Evolutionary conservation across 768 basidiomycete species (phyloP), one percentile per base, ranked within the genome.

Genomic region (Panellus pusillus): DNA sequence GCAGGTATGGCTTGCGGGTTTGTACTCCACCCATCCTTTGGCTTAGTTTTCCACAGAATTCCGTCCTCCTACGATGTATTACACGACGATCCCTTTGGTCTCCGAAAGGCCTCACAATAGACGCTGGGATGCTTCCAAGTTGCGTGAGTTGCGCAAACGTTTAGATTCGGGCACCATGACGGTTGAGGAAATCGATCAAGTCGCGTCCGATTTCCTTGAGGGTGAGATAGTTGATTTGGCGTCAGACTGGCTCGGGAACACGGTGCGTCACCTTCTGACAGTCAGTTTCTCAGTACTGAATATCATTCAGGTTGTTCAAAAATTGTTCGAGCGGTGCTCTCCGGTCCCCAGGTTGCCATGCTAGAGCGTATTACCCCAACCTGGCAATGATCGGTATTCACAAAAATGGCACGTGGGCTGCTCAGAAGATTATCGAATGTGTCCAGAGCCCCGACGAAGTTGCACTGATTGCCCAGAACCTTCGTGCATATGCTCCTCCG

Each of bases 351-450:
- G 94, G 61, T 81, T 58, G 86, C 87, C 14, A 95, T 99, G 91
- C 76, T 99, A 50, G 95, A 98, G 63, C 86, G 95, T 44, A 88
- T 98, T 57, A 82, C 85, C 97, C 97, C 44, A 90, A 96, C 68
- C 76, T 99, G 37, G 96, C 96, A 19, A 91, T 92, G 84, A 97
- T 98, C 60, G 97, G 97, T 24, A 94, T 96, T 51, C 97, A 99
- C 78, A 98, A 98, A 78, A 98, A 99, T 61, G 97, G 97, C 27
- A 99, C 97, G 1, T 98, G 97, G 97, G 96, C 96, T 3, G 95
- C 95, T 3, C 97, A 99, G 72, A 98, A 98, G 79, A 93, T 97
- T 66, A 98, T 98, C 54, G 94, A 98, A 72, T 96, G 93, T 57
- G 91, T 94, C 40, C 82, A 86, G 52, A 86, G 80, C 29, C 85